Percentiles rank a stretch among this genome's conserved stretches.
Evolutionary conservation across 345 rosid genomes (phyloP).

Genomic region (Bruguiera sexangula): DNA sequence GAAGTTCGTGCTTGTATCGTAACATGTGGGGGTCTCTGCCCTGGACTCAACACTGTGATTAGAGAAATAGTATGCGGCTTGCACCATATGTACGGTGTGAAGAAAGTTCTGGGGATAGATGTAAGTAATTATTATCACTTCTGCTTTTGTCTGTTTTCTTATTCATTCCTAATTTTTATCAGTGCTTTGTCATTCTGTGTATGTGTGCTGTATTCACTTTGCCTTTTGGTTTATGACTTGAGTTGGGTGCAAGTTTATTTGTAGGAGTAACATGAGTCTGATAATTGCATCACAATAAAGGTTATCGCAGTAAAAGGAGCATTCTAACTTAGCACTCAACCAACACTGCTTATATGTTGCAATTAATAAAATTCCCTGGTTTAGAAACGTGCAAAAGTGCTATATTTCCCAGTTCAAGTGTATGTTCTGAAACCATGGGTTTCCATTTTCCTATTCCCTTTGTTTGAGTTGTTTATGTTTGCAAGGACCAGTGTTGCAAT

Average conservation of each 20-base stretch:
- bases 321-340: background rate
- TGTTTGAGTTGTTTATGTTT: background rate
- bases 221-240: no score
- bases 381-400: background rate
- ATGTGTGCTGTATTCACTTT: background rate
- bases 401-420: background rate
- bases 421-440: no score
- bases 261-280: no score
- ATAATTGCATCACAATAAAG: no score
- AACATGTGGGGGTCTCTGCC: conserved; percentile 86
- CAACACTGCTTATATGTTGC: background rate
- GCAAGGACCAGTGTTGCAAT: background rate
- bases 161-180: background rate
- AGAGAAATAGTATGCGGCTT: conserved; percentile 77
- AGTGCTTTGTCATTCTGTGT: background rate
- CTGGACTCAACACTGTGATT: conserved; percentile 78
- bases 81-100: conserved; percentile 77
- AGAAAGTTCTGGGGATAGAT: conserved; percentile 64
- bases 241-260: no score
- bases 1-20: conserved; percentile 84
- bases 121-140: conserved; percentile 34
- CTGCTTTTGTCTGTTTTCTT: background rate
- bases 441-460: background rate
- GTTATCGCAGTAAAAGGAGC: no score
- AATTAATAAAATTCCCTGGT: background rate